Base-by-base conservation (phyloP, 2,329 filamentous ascomycete genomes). In the Fusarium begoniae region DNA sequence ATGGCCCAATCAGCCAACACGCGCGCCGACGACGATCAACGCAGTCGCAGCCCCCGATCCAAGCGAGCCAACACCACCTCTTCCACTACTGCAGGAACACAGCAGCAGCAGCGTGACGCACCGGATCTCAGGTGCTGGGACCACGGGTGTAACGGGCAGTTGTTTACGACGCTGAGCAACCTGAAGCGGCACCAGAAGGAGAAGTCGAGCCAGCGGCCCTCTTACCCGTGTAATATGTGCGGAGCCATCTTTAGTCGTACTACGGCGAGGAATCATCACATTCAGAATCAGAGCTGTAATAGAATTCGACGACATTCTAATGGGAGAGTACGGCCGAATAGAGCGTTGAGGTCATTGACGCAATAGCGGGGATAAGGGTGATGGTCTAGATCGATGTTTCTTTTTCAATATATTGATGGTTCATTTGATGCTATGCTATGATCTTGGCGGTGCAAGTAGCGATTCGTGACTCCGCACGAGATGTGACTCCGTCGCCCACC, bases 111-210 rank as follows among this genome's bases (percentile, higher is more conserved):
- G 30, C 32, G 44, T 1, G 56, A 59, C 8, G 8, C 43, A 20
- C 43, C n/a, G 20, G 59, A 63, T 38, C 51, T 63, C 20, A 35
- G 59, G 18, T 63, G 59, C 6, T 63, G 59, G 59, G 59, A 63
- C 32, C 59, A 63, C 32, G 59, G 59, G 35, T 63, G 59, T 28
- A 45, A 57, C 40, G 59, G 59, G 12, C 59, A 56, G 40, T 14
- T 37, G 20, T 63, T 63, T 44, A 63, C 59, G 17, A 63, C 59
- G 15, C 40, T 57, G 20, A 63, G 51, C 44, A 63, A 63, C 24
- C 59, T 63, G 40, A 57, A 56, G 24, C 50, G 59, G 8, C 59
- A 63, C 30, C 30, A 43, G 13, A 32, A 55, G 10, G 59, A 63
- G 2, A 63, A 38, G 26, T 56, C 51, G 1, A 56, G 51, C 24